Conservation (phyloP, 192 early-diverging fungal genomes). For the Gamsiella multidivaricata region DNA sequence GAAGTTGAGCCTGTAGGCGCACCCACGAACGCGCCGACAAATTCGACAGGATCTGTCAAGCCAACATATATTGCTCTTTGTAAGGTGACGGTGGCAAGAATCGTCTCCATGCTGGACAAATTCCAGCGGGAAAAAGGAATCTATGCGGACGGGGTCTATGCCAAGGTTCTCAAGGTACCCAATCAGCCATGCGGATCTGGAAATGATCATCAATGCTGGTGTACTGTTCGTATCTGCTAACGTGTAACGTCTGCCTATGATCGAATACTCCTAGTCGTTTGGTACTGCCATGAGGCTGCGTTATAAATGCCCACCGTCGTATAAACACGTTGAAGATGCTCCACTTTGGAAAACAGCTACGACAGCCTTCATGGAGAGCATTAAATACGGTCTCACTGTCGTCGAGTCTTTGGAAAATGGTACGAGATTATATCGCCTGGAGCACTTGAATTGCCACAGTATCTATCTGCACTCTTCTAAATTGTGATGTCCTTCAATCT, state of each 20-base stretch:
- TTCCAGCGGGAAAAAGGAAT: constrained; percentile 61
- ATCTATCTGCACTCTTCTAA: not conserved
- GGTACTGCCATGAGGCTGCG: constrained; percentile 79
- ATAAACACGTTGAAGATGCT: constrained; percentile 70
- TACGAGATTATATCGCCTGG: no score
- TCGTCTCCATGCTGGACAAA: constrained; percentile 66
- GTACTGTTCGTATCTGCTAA: no score
- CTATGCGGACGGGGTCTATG: constrained; percentile 65
- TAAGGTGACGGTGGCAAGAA: constrained; percentile 67
- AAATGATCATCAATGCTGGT: no score
- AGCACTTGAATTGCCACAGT: no score
- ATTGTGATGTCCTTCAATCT: not conserved
- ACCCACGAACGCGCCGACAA: not conserved
- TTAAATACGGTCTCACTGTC: constrained; percentile 60
- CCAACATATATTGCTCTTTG: constrained; percentile 83
- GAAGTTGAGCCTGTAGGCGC: not conserved
- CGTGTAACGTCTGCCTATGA: constrained; percentile 24
- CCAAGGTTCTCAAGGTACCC: constrained; percentile 61
- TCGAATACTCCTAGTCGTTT: constrained; percentile 55
- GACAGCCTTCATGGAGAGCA: constrained; percentile 67
- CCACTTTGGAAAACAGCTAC: constrained; percentile 82
- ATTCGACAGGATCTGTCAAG: constrained; percentile 19
- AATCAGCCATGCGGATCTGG: not conserved
- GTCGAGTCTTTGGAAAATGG: constrained; percentile 54
- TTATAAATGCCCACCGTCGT: constrained; percentile 80